Percentiles rank a stretch among this genome's conserved stretches.
Conservation (phyloP, 2,329 filamentous ascomycete species). For the Didymella keratinophila region DNA sequence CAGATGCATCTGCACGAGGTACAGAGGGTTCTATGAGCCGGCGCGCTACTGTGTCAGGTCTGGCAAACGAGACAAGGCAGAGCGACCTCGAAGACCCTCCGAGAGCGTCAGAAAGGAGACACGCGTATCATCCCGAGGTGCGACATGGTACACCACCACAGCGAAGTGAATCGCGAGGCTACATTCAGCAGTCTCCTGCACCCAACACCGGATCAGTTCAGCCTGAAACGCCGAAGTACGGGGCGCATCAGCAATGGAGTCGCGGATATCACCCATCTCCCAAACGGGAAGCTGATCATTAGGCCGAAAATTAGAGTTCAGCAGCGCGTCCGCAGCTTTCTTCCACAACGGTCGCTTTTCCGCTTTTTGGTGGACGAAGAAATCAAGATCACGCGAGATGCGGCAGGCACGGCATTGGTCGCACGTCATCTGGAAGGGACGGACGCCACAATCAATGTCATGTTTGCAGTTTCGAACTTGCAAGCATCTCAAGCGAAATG, state of each 20-base stretch:
- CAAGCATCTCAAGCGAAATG: conserved; percentile 49
- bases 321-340: conserved; percentile 22
- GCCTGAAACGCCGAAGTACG: conserved; percentile 47
- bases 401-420: conserved; percentile 16
- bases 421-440: conserved; percentile 23
- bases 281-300: conserved; percentile 49
- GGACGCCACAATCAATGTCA: conserved; percentile 35
- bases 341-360: conserved; percentile 28
- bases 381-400: conserved; percentile 19
- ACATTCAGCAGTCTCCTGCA: conserved; percentile 36
- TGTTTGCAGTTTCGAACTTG: conserved; percentile 30
- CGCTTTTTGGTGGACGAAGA: conserved; percentile 19
- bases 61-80: conserved; percentile 42
- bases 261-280: conserved; percentile 46
- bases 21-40: conserved; percentile 45
- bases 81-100: conserved; percentile 36
- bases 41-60: conserved; percentile 44
- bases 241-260: conserved; percentile 44
- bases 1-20: conserved; percentile 63
- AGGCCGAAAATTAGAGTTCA: conserved; percentile 37
- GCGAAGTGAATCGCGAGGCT: conserved; percentile 31
- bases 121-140: conserved; percentile 30
- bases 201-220: conserved; percentile 40
- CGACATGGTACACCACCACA: conserved; percentile 32
- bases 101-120: conserved; percentile 35